phyloP scores from a whole-genome alignment of 2,329 filamentous ascomycete species.

The Diaporthe caulivora region DNA sequence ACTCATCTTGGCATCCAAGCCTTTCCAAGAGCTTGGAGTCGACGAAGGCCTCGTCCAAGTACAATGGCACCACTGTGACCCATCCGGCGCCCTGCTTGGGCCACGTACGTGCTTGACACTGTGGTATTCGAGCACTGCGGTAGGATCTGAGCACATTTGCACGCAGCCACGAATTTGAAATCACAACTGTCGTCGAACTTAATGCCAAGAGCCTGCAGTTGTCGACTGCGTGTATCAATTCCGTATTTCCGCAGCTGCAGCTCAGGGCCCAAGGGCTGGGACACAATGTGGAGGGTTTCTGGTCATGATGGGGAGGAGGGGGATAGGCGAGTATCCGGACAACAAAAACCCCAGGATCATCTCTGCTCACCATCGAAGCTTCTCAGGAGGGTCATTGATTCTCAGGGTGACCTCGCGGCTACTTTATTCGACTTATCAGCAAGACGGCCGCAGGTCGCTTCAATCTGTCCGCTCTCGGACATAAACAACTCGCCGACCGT shows the following conservation, averaged over 20 bases:
- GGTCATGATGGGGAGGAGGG: background rate
- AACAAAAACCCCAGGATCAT: conserved; percentile 1
- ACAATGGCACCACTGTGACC: conserved; percentile 8
- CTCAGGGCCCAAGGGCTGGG: background rate
- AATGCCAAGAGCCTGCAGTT: conserved; percentile 1
- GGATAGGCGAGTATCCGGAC: background rate
- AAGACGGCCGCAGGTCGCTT: conserved; percentile 32
- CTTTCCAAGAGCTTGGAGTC: conserved; percentile 18
- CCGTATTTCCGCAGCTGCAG: conserved; percentile 26
- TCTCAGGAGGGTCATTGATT: conserved; percentile 5
- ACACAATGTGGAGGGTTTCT: background rate
- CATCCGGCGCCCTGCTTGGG: background rate
- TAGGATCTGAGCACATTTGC: background rate
- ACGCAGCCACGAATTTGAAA: background rate
- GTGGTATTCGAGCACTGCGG: conserved; percentile 18
- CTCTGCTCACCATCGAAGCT: conserved; percentile 6
- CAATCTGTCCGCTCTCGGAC: conserved; percentile 48
- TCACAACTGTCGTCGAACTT: background rate
- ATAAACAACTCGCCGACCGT: conserved; percentile 53
- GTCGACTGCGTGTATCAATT: background rate
- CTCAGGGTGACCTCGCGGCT: conserved; percentile 26
- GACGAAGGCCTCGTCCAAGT: conserved; percentile 14
- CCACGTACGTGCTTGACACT: conserved; percentile 22
- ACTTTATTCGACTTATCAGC: conserved; percentile 31
- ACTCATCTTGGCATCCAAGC: conserved; percentile 21